These are phyloP conservation scores for Phialophora tarda DNA, from an alignment of 2,329 filamentous ascomycete species.

Conservation along the genomic window DNA sequence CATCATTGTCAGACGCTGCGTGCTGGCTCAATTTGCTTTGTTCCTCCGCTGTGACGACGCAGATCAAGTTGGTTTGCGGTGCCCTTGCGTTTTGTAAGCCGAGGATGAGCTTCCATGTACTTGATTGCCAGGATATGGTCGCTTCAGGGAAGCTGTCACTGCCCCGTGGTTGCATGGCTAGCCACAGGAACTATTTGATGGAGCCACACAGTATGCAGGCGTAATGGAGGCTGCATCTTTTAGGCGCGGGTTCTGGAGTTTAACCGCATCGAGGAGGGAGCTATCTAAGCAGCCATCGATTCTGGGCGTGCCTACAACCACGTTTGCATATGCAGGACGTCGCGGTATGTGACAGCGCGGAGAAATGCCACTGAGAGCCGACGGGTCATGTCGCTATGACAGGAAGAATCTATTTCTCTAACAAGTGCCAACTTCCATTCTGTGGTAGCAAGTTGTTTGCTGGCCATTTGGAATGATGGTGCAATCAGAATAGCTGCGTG, in stretches of 20 bases:
- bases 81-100: not conserved
- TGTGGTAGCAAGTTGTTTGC: not conserved
- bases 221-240: not conserved
- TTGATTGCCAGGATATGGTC: not conserved
- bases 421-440: not conserved
- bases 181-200: slow-evolving; percentile 20
- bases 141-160: slow-evolving; percentile 1
- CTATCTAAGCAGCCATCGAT: slow-evolving; percentile 16
- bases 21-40: slow-evolving; percentile 1
- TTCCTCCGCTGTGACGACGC: not conserved
- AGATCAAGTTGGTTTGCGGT: not conserved
- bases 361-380: not conserved
- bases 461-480: slow-evolving; percentile 1
- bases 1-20: slow-evolving; percentile 7
- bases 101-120: not conserved
- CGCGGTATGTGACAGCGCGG: not conserved
- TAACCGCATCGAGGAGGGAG: slow-evolving; percentile 15
- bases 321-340: slow-evolving; percentile 4
- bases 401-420: not conserved
- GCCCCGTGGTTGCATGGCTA: slow-evolving; percentile 10
- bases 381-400: not conserved
- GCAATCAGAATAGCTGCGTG: not conserved
- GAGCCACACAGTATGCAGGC: slow-evolving; percentile 7
- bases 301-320: not conserved
- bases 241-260: slow-evolving; percentile 12